These are phyloP conservation scores for Lyophyllum atratum DNA, from an alignment of 768 basidiomycete species.

Conservation along the genomic window DNA sequence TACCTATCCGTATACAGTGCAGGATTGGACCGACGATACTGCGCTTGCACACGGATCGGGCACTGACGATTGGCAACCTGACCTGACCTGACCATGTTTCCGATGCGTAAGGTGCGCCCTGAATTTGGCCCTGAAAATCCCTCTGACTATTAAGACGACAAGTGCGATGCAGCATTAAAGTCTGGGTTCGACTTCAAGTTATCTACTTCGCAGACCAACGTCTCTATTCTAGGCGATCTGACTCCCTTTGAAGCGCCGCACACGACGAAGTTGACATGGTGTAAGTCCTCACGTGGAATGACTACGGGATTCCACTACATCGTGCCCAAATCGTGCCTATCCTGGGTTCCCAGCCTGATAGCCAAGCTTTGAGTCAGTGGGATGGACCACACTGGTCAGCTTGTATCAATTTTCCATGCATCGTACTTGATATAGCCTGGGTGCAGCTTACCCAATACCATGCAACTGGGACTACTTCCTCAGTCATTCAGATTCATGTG, in stretches of 20 bases:
- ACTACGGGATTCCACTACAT: constrained; percentile 85
- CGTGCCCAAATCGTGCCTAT: constrained; percentile 81
- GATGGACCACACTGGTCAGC: constrained; percentile 51
- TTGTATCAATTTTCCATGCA: constrained; percentile 4
- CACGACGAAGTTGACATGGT: constrained; percentile 61
- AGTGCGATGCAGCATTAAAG: constrained; percentile 57
- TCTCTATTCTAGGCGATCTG: constrained; percentile 69
- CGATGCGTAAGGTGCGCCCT: constrained; percentile 51
- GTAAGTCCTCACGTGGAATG: constrained; percentile 70
- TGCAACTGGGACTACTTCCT: constrained; percentile 60
- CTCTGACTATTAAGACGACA: constrained; percentile 19
- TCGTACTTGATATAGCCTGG: constrained; percentile 46
- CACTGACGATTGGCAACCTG: constrained; percentile 70
- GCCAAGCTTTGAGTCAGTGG: constrained; percentile 74
- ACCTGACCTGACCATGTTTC: constrained; percentile 58
- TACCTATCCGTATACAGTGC: constrained; percentile 57
- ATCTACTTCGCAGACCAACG: constrained; percentile 70
- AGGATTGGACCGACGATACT: constrained; percentile 55
- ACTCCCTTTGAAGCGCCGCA: constrained; percentile 56
- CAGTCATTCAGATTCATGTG: constrained; percentile 61
- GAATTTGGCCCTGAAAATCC: not conserved
- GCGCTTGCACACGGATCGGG: constrained; percentile 54
- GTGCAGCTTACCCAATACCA: constrained; percentile 68
- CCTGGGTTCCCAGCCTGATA: constrained; percentile 70
- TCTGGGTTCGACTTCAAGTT: constrained; percentile 60